phyloP scores from a whole-genome alignment of 2,329 filamentous ascomycete species.

The Xylariaceae sp. region DNA sequence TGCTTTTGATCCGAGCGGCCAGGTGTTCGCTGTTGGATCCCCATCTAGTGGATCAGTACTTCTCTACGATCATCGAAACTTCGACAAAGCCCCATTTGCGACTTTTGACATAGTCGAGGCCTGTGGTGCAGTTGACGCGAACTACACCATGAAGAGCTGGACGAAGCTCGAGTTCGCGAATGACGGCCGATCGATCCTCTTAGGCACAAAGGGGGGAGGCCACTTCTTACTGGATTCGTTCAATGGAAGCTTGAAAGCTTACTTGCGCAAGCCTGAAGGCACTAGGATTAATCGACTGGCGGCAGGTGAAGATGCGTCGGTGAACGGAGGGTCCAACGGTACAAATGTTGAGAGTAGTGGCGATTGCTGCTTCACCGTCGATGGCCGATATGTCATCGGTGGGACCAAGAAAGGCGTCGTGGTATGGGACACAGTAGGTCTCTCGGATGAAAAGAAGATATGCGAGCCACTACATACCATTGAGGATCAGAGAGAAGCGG shows the following conservation, averaged over 20 bases:
- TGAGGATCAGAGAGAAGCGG: conserved; percentile 63
- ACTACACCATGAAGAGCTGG: conserved; percentile 68
- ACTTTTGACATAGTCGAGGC: conserved; percentile 73
- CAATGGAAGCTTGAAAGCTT: conserved; percentile 72
- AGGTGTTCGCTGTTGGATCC: conserved; percentile 85
- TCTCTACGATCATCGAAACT: conserved; percentile 91
- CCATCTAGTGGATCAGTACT: conserved; percentile 74
- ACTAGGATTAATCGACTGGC: conserved; percentile 42
- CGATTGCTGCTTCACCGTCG: conserved; percentile 84
- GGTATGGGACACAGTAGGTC: conserved; percentile 76
- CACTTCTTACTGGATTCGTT: conserved; percentile 96
- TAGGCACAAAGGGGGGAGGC: conserved; percentile 78
- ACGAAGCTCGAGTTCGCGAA: conserved; percentile 94
- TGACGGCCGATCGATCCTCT: conserved; percentile 80
- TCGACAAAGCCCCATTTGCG: conserved; percentile 84
- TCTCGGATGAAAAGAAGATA: conserved; percentile 50
- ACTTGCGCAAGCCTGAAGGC: conserved; percentile 57
- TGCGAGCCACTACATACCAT: conserved; percentile 61
- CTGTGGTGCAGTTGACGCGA: conserved; percentile 43
- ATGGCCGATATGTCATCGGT: conserved; percentile 83
- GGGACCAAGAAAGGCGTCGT: conserved; percentile 71
- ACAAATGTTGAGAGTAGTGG: conserved; percentile 55
- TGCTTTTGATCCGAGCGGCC: conserved; percentile 88
- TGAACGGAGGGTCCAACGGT: conserved; percentile 40
- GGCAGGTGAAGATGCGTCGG: conserved; percentile 43